A percentile compares a stretch with the other conserved stretches of the same genome.
Conservation (phyloP, 1,139 yeast genomes). For the Barnettozyma hawaiiensis region DNA sequence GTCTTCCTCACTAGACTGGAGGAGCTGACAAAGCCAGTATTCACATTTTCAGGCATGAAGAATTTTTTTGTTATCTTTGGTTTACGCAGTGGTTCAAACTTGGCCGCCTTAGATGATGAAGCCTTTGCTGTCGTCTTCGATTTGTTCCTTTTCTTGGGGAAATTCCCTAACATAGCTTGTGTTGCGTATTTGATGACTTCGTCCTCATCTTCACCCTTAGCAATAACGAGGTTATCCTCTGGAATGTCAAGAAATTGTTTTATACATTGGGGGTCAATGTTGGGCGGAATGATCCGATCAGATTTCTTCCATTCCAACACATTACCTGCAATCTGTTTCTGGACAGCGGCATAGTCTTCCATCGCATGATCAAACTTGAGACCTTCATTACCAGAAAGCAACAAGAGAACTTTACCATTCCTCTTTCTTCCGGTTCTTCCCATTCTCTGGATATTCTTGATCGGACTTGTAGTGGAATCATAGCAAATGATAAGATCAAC, state of each 20-base stretch:
- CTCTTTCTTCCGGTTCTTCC: slow-evolving; percentile 97
- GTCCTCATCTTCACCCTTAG: slow-evolving; percentile 56
- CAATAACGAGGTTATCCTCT: slow-evolving; percentile 55
- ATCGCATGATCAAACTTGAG: slow-evolving; percentile 77
- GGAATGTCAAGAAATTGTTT: slow-evolving; percentile 60
- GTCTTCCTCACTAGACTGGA: slow-evolving; percentile 40
- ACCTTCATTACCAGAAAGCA: slow-evolving; percentile 77
- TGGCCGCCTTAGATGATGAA: slow-evolving; percentile 5
- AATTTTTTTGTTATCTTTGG: slow-evolving; percentile 37
- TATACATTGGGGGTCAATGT: slow-evolving; percentile 48
- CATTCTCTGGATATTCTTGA: slow-evolving; percentile 90
- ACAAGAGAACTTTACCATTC: slow-evolving; percentile 75
- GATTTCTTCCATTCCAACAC: slow-evolving; percentile 40
- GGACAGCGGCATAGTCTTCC: slow-evolving; percentile 78
- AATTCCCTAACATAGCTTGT: slow-evolving; percentile 33
- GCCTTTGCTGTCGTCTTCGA: slow-evolving; percentile 6
- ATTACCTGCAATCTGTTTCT: slow-evolving; percentile 41
- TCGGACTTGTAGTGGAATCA: slow-evolving; percentile 91
- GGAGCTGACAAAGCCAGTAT: slow-evolving; percentile 62
- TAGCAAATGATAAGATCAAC: slow-evolving; percentile 90
- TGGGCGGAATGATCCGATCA: slow-evolving; percentile 63
- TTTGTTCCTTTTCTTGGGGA: slow-evolving; percentile 9
- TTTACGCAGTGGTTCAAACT: slow-evolving; percentile 2
- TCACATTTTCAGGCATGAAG: slow-evolving; percentile 76
- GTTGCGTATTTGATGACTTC: slow-evolving; percentile 62